Base-by-base conservation (phyloP, 495 filamentous ascomycete genomes). In the Aspergillus saccharolyticus region DNA sequence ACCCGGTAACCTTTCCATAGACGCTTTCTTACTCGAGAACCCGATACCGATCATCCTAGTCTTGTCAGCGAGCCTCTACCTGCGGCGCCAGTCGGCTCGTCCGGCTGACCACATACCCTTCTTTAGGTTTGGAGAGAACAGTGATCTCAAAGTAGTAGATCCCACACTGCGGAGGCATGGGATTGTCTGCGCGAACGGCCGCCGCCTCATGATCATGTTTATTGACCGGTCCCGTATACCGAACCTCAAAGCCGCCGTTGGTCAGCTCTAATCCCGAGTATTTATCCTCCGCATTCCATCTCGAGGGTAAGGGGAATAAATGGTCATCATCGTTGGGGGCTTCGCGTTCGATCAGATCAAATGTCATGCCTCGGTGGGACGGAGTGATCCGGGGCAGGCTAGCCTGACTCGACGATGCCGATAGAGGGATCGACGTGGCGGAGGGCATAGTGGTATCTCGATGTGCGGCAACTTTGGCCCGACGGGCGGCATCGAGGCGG, bases 131-230 rank as follows among this genome's bases (percentile, higher is more conserved):
- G 3, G 88, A 86, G 44, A 92, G 69, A 52, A 99, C 84, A n/a
- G 84, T 88, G 12, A 96, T 84, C 76, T 99, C 94, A 70, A 88
- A 99, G 69, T 99, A 99, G 72, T 96, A 97, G 54, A 98, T 87
- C 0, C 94, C 94, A 62, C 88, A 91, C 69, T 95, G 85, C 47
- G 85, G 80, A n/a, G 94, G 89, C 86, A 98, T 97, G 22, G 85
- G 84, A 70, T 92, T 79, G 64, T 99, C 89, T 39, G 95, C 84
- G 33, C 94, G 86, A 58, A 96, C 81, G 16, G 90, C 83, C 39
- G 84, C 90, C 51, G 90, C 90, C 65, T 97, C 94, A 67, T 91
- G 87, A 33, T 96, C 89, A 60, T 78, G 74, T 28, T 78, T 78
- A 67, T 87, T 86, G 45, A 75, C 69, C 0, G 77, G 71, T 21